phyloP scores from a whole-genome alignment of 805 yeast species.

The Yamadazyma nakazawae region DNA sequence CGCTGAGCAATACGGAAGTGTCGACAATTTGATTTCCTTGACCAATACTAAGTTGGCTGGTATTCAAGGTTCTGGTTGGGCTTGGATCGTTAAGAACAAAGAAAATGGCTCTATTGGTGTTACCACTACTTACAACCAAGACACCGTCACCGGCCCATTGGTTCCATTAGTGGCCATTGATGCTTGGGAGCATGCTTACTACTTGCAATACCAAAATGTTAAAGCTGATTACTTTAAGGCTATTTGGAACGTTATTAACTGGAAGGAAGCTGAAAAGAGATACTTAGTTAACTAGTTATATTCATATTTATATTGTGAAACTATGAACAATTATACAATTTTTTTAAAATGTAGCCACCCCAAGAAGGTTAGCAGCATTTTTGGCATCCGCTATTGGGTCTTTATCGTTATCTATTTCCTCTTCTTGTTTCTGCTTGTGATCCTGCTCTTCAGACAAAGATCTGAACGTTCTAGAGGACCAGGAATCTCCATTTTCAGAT shows the following conservation, averaged over 20 bases:
- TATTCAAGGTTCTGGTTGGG: slow-evolving; percentile 55
- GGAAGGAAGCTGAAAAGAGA: slow-evolving; percentile 50
- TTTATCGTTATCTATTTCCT: slow-evolving; percentile 15
- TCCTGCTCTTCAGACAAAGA: slow-evolving; percentile 30
- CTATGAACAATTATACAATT: background rate
- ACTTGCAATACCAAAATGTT: slow-evolving; percentile 50
- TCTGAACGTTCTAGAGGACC: slow-evolving; percentile 42
- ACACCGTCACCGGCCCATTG: slow-evolving; percentile 42
- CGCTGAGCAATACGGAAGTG: slow-evolving; percentile 42
- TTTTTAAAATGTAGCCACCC: slow-evolving; percentile 59
- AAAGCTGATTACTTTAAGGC: slow-evolving; percentile 50
- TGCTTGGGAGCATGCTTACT: slow-evolving; percentile 55
- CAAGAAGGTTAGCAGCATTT: slow-evolving; percentile 78
- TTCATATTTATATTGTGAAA: background rate
- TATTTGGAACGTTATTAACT: slow-evolving; percentile 49
- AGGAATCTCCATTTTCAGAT: slow-evolving; percentile 39
- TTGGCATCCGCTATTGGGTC: slow-evolving; percentile 59
- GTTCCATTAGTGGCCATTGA: slow-evolving; percentile 49
- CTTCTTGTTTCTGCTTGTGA: slow-evolving; percentile 15
- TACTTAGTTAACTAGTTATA: slow-evolving; percentile 18
- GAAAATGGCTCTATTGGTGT: slow-evolving; percentile 45
- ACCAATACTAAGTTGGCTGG: slow-evolving; percentile 45
- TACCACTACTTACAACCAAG: slow-evolving; percentile 47
- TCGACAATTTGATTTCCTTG: slow-evolving; percentile 39
- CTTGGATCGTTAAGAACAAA: slow-evolving; percentile 46